Evolutionary conservation across 75 land plant species (phyloP).

Genomic region (Gnetum montanum): DNA sequence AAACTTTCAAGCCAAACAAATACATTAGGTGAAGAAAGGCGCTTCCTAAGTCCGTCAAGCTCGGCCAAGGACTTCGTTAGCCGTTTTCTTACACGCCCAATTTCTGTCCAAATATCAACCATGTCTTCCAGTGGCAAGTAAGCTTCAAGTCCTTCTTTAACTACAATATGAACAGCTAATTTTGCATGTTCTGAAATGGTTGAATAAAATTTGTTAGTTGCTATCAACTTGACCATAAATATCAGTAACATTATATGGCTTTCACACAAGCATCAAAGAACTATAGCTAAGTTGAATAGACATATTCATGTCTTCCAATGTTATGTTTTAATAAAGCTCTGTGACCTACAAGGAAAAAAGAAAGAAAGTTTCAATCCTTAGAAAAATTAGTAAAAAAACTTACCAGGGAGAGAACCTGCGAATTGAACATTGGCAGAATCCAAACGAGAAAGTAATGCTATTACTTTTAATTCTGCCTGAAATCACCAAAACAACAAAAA

Average conservation of each 20-base stretch:
- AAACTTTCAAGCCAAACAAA: not conserved
- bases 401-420: slow-evolving; percentile 56
- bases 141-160: slow-evolving; percentile 80
- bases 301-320: too few relatives aligned
- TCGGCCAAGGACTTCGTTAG: slow-evolving; percentile 66
- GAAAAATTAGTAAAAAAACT: not conserved
- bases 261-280: too few relatives aligned
- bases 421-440: slow-evolving; percentile 55
- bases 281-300: too few relatives aligned
- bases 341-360: too few relatives aligned
- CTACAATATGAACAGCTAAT: slow-evolving; percentile 80
- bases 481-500: slow-evolving; percentile 9
- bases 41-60: slow-evolving; percentile 56
- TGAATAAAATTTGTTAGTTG: too few relatives aligned
- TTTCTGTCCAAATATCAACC: slow-evolving; percentile 82
- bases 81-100: slow-evolving; percentile 67
- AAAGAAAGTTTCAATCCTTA: too few relatives aligned
- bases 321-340: too few relatives aligned
- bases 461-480: slow-evolving; percentile 70
- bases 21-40: slow-evolving; percentile 71
- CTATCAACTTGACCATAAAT: too few relatives aligned
- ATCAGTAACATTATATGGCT: too few relatives aligned
- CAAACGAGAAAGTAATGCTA: slow-evolving; percentile 67
- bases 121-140: slow-evolving; percentile 87
- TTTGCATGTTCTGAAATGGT: slow-evolving; percentile 75